phyloP scores from a whole-genome alignment of 129 eudicot genomes.

The Kitagawia praeruptora region DNA sequence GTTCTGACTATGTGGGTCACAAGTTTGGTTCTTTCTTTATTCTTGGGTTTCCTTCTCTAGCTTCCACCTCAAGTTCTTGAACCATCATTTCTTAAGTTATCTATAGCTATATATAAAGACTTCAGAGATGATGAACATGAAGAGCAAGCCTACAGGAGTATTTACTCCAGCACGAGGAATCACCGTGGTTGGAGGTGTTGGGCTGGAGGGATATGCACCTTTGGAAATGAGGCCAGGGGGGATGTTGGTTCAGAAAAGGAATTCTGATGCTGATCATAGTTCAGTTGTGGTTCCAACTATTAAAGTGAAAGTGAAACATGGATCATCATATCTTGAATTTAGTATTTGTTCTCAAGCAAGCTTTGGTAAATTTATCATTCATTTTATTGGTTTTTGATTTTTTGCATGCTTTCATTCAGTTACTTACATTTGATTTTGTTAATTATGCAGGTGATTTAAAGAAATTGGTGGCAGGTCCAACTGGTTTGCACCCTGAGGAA shows the following conservation, averaged over 20 bases:
- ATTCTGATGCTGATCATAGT: conserved; percentile 52
- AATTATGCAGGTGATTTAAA: conserved; percentile 63
- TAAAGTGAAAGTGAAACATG: conserved; percentile 70
- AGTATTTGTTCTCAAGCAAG: conserved; percentile 66
- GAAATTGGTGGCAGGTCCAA: conserved; percentile 63
- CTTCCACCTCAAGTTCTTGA: conserved; percentile 57
- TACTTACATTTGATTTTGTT: background rate
- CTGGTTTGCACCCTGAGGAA: conserved; percentile 68
- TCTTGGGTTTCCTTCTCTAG: conserved; percentile 48
- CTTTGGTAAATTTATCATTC: conserved; percentile 44
- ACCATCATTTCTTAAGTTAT: background rate
- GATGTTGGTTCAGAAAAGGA: conserved; percentile 88
- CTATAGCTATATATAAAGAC: background rate
- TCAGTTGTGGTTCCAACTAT: conserved; percentile 38
- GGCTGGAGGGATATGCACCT: conserved; percentile 26
- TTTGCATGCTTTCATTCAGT: background rate
- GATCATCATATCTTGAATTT: conserved; percentile 58
- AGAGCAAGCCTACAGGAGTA: conserved; percentile 34
- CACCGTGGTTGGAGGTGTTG: conserved; percentile 24
- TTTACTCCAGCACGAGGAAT: conserved; percentile 24
- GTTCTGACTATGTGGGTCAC: conserved; percentile 35
- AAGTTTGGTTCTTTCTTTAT: conserved; percentile 60
- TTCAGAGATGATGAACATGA: conserved; percentile 40
- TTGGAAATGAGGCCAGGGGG: conserved; percentile 89
- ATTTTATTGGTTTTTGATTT: background rate